Base-by-base conservation (phyloP, 148 eudicot species). In the Rhododendron ferrugineum region DNA sequence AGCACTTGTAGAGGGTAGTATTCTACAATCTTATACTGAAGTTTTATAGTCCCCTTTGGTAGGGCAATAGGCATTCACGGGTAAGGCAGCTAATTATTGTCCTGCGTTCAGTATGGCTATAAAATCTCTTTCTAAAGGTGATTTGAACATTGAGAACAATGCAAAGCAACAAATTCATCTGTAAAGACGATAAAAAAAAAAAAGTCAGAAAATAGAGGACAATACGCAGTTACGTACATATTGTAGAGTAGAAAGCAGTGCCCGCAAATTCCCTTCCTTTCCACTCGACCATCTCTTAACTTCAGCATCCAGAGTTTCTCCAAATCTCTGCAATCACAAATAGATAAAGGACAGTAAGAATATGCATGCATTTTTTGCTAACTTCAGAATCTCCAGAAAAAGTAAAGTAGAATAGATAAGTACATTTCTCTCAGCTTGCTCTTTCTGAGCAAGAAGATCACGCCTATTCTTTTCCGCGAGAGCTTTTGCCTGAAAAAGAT, bases 401-500 rank as follows among this genome's bases (percentile, higher is more conserved):
- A 81, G 52, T 5, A 4, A 78, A 70, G 75, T 74, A 78, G 47
- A 85, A 80, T n/a, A 50, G 77, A 50, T 64, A 2, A 88, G 90
- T 90, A 97, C 99, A 88, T 92, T 92, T 94, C 92, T 92, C 90
- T 96, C 95, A 66, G 98, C 94, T 91, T 95, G 93, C 93, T 97
- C 99, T 80, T 89, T 94, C 89, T 94, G 96, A 80, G 92, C 98
- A 86, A 89, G 90, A 89, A 91, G 85, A 85, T 97, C 99, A 22
- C 96, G 98, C 92, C 82, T 91, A 86, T 93, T 95, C 91, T 95
- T 95, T 91, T 97, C 99, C 85, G 93, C 99, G 50, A 97, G 98
- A 74, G 96, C 99, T 87, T 94, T 95, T 52, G 95, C 94, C 99
- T 97, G 94, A 81, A 86, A 86, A 72, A 85, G 32, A 88, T 1